A percentile compares a stretch with the other conserved stretches of the same genome.
Conservation (phyloP, 305 asterid species). For the Fraxinus sp. region DNA sequence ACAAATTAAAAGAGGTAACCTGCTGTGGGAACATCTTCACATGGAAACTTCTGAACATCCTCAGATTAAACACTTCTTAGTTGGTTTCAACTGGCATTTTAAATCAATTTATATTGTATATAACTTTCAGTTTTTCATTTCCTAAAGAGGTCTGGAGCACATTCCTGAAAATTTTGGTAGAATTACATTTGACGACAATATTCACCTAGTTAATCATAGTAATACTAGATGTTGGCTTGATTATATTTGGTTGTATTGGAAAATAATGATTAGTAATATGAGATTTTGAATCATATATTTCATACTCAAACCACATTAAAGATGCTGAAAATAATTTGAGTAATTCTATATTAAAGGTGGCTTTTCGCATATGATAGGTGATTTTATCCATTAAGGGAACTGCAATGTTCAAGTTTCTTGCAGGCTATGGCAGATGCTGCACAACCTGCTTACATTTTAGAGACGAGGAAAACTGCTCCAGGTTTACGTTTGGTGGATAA, state of each 20-base stretch:
- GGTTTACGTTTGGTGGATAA: constrained; percentile 94
- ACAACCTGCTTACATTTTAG: constrained; percentile 73
- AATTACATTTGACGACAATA: not conserved
- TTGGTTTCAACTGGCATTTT: not conserved
- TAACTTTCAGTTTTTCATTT: not conserved
- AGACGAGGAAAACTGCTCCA: constrained; percentile 98
- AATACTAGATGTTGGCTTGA: not conserved
- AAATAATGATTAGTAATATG: not conserved
- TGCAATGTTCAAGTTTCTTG: constrained; percentile 14
- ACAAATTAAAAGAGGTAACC: not conserved
- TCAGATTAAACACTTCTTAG: not conserved
- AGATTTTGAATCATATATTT: not conserved
- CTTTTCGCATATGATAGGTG: not conserved
- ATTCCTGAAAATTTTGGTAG: not conserved
- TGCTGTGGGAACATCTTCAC: not conserved
- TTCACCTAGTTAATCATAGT: not conserved
- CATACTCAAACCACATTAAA: not conserved
- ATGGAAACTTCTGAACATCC: not conserved
- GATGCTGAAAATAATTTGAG: not conserved
- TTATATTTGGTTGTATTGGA: not conserved
- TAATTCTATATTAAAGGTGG: not conserved
- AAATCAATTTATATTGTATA: not conserved
- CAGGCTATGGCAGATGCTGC: constrained; percentile 99
- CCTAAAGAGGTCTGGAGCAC: not conserved
- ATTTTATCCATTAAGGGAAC: not conserved